Percentiles rank a stretch among this genome's conserved stretches.
These are phyloP conservation scores for Talaromyces adpressus DNA, from an alignment of 495 filamentous ascomycete genomes.

Conservation along the genomic window DNA sequence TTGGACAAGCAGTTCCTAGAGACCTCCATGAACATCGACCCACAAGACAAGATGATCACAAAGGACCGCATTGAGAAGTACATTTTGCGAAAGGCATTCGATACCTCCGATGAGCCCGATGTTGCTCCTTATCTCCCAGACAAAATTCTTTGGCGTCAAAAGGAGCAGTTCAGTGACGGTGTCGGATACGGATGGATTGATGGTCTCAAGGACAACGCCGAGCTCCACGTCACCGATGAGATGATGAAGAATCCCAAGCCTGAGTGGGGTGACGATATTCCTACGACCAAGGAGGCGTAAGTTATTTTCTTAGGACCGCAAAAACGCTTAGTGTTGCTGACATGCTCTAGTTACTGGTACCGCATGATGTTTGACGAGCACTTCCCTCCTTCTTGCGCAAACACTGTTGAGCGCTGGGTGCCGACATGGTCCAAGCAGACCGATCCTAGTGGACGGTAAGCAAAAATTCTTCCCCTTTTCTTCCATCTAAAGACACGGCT, in stretches of 20 bases:
- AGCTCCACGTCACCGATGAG: slow-evolving; percentile 83
- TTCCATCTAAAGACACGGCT: neutral
- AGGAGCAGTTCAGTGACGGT: slow-evolving; percentile 98
- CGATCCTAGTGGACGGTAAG: slow-evolving; percentile 88
- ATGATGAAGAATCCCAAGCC: slow-evolving; percentile 95
- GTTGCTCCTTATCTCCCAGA: slow-evolving; percentile 80
- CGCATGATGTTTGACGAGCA: slow-evolving; percentile 96
- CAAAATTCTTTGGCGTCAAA: slow-evolving; percentile 95
- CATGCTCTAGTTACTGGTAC: slow-evolving; percentile 73
- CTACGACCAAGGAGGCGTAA: slow-evolving; percentile 93
- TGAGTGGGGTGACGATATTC: slow-evolving; percentile 87
- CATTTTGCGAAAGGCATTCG: slow-evolving; percentile 94
- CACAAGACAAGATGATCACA: slow-evolving; percentile 89
- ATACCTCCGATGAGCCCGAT: slow-evolving; percentile 77
- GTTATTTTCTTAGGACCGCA: too few species aligned
- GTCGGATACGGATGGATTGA: slow-evolving; percentile 99
- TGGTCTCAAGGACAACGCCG: slow-evolving; percentile 87
- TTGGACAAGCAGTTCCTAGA: slow-evolving; percentile 95
- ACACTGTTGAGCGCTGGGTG: slow-evolving; percentile 92
- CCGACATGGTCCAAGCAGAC: slow-evolving; percentile 97
- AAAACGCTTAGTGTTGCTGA: too few species aligned
- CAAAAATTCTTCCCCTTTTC: slow-evolving; percentile 7
- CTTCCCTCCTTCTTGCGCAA: slow-evolving; percentile 86
- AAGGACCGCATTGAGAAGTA: slow-evolving; percentile 92
- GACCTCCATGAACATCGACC: slow-evolving; percentile 84